Evolutionary conservation across 1,139 yeast genomes (phyloP), one percentile per base, ranked within the genome.

Genomic region (Sugiyamaella xylanicola): DNA sequence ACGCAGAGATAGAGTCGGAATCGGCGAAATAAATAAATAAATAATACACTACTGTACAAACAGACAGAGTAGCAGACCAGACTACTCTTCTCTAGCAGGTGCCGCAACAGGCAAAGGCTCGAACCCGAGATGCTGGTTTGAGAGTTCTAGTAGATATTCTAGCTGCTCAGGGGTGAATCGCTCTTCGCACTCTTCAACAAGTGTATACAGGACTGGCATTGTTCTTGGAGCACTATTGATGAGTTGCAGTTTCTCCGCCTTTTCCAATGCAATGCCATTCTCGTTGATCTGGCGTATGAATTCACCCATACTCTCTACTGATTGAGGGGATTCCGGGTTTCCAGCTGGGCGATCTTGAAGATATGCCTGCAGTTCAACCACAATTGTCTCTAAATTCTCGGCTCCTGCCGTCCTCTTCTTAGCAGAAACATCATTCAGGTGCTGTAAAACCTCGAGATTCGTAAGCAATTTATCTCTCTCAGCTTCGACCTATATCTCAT

Each of bases 151-250:
- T 16, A 64, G 16, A 2, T 36, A 43, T 8, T 63, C 56, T 17
- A 58, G 78, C 56, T 83, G 79, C 1, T 82, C 86, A 57, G 85
- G 87, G 19, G 76, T 72, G 65, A 90, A 86, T 61, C 98, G 77
- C 62, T 82, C 85, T 63, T 92, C 98, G 70, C 97, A 92, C 69
- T 93, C 98, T 67, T 93, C 99, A 2, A 93, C 84, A 43, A 92
- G 75, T 0, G 93, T 78, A 69, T 84, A 90, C 55, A 93, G 77
- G 42, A 83, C 86, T 2, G 91, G 97, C 77, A 89, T 74, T 1
- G 91, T 82, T 49, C 86, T 75, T 0, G 98, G 98, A 42, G 91
- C 78, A 3, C 84, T 76, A 70, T 93, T 92, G 57, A 91, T 79
- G 37, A 93, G 82, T 71, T 92, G 97, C 42, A 93, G 74, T 65